Conservation (phyloP, 2,329 filamentous ascomycete genomes). For the Monascus ruber region DNA sequence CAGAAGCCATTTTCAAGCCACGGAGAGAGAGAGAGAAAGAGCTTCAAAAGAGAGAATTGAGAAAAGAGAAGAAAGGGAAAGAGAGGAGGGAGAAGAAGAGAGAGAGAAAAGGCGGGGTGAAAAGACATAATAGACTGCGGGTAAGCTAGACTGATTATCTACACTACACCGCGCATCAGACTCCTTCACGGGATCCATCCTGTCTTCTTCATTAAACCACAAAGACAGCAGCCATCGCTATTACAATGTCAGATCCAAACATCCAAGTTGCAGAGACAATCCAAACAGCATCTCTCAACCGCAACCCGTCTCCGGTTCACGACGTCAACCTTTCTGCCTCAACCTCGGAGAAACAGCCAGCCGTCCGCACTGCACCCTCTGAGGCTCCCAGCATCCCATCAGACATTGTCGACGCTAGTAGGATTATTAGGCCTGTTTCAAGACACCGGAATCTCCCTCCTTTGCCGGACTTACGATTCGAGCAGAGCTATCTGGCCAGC, state of each 20-base stretch:
- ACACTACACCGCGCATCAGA: no score
- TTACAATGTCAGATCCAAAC: conserved; percentile 47
- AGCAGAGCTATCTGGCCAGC: conserved; percentile 94
- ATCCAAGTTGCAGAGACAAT: conserved; percentile 65
- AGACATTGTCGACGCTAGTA: conserved; percentile 32
- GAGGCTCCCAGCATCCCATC: conserved; percentile 37
- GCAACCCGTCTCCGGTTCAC: conserved; percentile 56
- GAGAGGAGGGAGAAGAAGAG: conserved; percentile 2
- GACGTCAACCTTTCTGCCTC: conserved; percentile 74
- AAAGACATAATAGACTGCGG: conserved; percentile 3
- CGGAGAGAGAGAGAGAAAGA: conserved; percentile 1
- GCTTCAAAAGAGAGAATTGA: conserved; percentile 2
- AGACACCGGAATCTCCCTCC: conserved; percentile 51
- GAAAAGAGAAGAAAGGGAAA: conserved; percentile 3
- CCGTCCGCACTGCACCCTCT: conserved; percentile 38
- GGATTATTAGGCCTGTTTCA: conserved; percentile 22
- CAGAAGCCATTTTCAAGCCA: conserved; percentile 53
- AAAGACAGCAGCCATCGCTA: neutral
- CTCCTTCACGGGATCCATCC: no score
- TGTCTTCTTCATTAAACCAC: neutral
- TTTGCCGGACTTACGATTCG: conserved; percentile 75
- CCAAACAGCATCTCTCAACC: conserved; percentile 69
- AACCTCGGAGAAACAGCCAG: conserved; percentile 54
- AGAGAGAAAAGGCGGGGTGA: conserved; percentile 1
- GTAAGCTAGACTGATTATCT: no score